Evolutionary conservation across 2,329 filamentous ascomycete genomes (phyloP).

Genomic region (Ophiocordyceps camponoti-leonardi): DNA sequence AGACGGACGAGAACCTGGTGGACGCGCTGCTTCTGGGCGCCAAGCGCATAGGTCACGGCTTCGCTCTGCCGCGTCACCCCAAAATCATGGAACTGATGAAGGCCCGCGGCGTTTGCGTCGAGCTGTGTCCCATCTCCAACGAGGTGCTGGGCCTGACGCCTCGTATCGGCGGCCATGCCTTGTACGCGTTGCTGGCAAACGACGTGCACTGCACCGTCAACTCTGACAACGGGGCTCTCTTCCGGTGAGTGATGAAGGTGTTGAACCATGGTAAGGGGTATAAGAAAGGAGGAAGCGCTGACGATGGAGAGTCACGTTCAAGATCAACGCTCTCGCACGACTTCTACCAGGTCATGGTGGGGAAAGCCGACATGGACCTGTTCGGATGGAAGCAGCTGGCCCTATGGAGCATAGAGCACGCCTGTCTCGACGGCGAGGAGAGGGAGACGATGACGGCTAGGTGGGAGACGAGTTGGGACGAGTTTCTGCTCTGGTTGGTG

Average conservation of each 20-base stretch:
- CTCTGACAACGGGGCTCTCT: slow-evolving; percentile 59
- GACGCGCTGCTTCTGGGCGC: slow-evolving; percentile 49
- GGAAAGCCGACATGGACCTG: slow-evolving; percentile 47
- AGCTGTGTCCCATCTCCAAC: slow-evolving; percentile 63
- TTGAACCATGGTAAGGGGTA: neutral
- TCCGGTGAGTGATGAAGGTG: slow-evolving; percentile 43
- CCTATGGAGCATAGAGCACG: slow-evolving; percentile 45
- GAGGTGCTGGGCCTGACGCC: slow-evolving; percentile 56
- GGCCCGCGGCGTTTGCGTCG: slow-evolving; percentile 47
- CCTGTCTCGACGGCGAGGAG: slow-evolving; percentile 31
- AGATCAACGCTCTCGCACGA: slow-evolving; percentile 59
- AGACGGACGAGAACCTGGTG: slow-evolving; percentile 49
- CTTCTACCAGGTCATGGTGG: slow-evolving; percentile 61
- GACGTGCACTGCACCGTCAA: slow-evolving; percentile 58
- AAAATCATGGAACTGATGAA: slow-evolving; percentile 50
- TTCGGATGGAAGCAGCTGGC: slow-evolving; percentile 55
- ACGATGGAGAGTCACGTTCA: neutral
- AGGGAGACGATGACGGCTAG: slow-evolving; percentile 16
- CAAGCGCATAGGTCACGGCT: slow-evolving; percentile 59
- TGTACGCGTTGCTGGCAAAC: slow-evolving; percentile 52
- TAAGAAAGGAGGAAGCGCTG: neutral
- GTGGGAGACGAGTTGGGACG: slow-evolving; percentile 39
- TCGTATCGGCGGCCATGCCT: slow-evolving; percentile 45
- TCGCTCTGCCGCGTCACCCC: slow-evolving; percentile 49
- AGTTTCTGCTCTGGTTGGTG: slow-evolving; percentile 37